phyloP scores from a whole-genome alignment of 2,329 filamentous ascomycete species.

The Sporothrix pallida region DNA sequence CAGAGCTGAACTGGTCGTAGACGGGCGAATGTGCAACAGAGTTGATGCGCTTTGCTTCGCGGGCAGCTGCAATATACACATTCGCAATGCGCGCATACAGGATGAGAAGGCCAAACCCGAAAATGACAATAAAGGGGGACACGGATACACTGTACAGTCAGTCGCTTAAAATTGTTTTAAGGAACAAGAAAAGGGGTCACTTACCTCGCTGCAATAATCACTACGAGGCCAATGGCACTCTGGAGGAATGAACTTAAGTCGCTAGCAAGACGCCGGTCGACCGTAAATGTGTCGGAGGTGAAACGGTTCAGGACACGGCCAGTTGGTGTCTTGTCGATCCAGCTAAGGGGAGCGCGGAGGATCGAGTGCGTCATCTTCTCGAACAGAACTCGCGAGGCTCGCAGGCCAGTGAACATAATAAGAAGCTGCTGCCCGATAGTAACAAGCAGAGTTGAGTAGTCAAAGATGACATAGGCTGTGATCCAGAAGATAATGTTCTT shows the following conservation, averaged over 20 bases:
- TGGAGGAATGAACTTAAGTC: slow-evolving; percentile 44
- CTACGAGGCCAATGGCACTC: slow-evolving; percentile 43
- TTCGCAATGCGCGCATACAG: slow-evolving; percentile 46
- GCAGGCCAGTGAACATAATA: slow-evolving; percentile 44
- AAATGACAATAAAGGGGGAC: slow-evolving; percentile 47
- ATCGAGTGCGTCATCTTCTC: slow-evolving; percentile 47
- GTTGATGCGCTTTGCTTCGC: slow-evolving; percentile 51
- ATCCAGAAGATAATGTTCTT: slow-evolving; percentile 42
- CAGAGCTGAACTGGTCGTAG: slow-evolving; percentile 51
- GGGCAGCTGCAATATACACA: slow-evolving; percentile 48
- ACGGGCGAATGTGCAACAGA: slow-evolving; percentile 51
- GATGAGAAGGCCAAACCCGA: slow-evolving; percentile 45
- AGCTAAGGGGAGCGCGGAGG: slow-evolving; percentile 49
- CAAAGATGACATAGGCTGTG: slow-evolving; percentile 43
- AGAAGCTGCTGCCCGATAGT: slow-evolving; percentile 40
- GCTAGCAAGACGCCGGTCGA: slow-evolving; percentile 46
- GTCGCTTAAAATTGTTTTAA: background rate
- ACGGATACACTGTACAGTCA: slow-evolving; percentile 42
- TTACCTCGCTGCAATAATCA: slow-evolving; percentile 48
- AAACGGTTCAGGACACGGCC: slow-evolving; percentile 54
- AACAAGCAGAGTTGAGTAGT: slow-evolving; percentile 38
- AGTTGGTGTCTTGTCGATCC: slow-evolving; percentile 50
- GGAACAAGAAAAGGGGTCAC: slow-evolving; percentile 4
- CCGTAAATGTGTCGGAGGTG: slow-evolving; percentile 48
- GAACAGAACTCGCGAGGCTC: slow-evolving; percentile 44